These are phyloP conservation scores for Cutaneotrichosporon arboriforme DNA, from an alignment of 1,284 basidiomycete genomes.

Conservation along the genomic window DNA sequence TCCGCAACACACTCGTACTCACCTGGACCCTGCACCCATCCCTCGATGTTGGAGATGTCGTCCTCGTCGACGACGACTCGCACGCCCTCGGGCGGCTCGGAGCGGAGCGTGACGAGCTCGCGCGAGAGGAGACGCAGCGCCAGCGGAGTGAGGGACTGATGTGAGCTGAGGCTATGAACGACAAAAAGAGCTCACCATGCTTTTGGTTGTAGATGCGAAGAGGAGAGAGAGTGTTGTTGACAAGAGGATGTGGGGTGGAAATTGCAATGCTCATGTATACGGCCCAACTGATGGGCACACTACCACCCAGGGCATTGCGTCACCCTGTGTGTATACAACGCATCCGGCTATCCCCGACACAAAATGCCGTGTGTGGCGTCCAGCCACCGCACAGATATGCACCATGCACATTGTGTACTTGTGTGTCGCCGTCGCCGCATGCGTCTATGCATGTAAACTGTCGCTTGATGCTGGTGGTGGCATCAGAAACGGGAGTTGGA, in stretches of 20 bases:
- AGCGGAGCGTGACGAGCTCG: conserved; percentile 71
- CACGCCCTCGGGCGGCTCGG: conserved; percentile 78
- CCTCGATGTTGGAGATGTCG: conserved; percentile 52
- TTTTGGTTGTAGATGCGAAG: not conserved
- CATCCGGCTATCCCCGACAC: too few species aligned
- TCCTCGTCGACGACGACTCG: conserved; percentile 72
- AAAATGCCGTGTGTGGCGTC: too few species aligned
- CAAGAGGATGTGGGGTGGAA: not conserved
- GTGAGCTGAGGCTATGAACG: not conserved
- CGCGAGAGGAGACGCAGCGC: conserved; percentile 60
- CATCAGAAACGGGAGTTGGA: too few species aligned
- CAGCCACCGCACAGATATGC: too few species aligned
- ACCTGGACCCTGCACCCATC: conserved; percentile 47
- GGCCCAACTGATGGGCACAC: too few species aligned
- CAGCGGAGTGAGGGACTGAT: conserved; percentile 51
- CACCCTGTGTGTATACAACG: too few species aligned
- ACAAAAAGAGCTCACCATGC: not conserved
- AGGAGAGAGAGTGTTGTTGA: not conserved
- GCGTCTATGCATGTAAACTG: too few species aligned
- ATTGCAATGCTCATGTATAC: too few species aligned
- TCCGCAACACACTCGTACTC: conserved; percentile 6
- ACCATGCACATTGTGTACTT: too few species aligned
- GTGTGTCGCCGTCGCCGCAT: too few species aligned
- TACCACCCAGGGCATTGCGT: too few species aligned
- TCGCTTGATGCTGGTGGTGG: too few species aligned